These are phyloP conservation scores for Phialophora tarda DNA, from an alignment of 2,329 filamentous ascomycete species.

Conservation along the genomic window DNA sequence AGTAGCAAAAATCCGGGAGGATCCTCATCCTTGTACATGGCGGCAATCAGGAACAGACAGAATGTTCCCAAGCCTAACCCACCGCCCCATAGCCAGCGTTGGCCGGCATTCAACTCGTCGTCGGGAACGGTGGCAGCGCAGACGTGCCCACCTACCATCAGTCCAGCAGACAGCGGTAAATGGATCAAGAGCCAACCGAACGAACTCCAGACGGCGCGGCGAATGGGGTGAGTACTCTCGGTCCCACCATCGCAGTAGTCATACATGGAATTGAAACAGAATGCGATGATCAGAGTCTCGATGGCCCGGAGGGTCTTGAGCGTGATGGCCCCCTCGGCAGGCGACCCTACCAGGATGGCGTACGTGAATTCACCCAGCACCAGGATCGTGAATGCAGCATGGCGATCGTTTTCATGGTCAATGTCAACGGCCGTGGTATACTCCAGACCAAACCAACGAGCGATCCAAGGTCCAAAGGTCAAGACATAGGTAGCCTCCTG, in stretches of 20 bases:
- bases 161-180: too few species aligned
- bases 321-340: conserved; percentile 54
- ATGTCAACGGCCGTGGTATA: conserved; percentile 57
- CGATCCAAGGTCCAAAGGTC: too few species aligned
- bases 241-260: conserved; percentile 56
- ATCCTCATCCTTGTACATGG: background rate
- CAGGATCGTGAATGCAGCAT: conserved; percentile 60
- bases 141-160: too few species aligned
- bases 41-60: conserved; percentile 44
- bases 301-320: conserved; percentile 53
- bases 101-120: conserved; percentile 50
- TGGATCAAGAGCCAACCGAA: too few species aligned
- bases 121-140: too few species aligned
- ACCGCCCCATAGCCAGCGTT: conserved; percentile 57
- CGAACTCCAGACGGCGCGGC: conserved; percentile 40
- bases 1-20: too few species aligned
- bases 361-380: conserved; percentile 60
- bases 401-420: conserved; percentile 57
- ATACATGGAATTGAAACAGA: conserved; percentile 59
- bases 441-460: too few species aligned
- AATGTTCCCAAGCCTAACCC: conserved; percentile 55
- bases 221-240: conserved; percentile 52
- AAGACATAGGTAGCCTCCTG: too few species aligned
- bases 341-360: conserved; percentile 55
- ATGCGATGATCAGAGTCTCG: conserved; percentile 58